Percentiles rank a stretch among this genome's conserved stretches.
These are phyloP conservation scores for Cucumis hystrix DNA, from an alignment of 306 rosid species.

Conservation along the genomic window DNA sequence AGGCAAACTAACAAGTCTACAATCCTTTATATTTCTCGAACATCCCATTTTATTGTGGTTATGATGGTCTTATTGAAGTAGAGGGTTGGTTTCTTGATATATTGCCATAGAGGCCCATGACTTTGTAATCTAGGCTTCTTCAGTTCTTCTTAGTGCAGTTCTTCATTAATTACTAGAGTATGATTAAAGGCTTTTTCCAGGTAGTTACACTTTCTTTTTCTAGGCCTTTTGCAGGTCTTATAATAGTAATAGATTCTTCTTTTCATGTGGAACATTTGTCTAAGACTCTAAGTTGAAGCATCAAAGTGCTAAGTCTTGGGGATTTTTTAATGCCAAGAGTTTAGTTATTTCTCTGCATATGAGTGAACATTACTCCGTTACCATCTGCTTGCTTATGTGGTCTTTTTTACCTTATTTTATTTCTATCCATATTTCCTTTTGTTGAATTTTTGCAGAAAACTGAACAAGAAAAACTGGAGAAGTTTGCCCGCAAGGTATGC, in stretches of 20 bases:
- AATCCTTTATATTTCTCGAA: neutral
- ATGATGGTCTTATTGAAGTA: neutral
- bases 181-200: neutral
- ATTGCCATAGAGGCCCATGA: neutral
- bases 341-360: neutral
- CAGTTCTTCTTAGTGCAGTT: neutral
- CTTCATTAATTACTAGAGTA: neutral
- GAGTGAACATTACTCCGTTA: neutral
- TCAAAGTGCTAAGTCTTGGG: neutral
- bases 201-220: neutral
- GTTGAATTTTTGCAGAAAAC: neutral
- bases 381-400: neutral
- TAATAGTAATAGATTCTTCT: no score
- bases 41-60: neutral
- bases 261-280: neutral
- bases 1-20: neutral
- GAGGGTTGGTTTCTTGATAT: neutral
- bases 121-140: neutral
- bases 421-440: neutral
- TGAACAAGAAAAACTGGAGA: constrained; percentile 6
- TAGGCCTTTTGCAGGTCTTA: neutral
- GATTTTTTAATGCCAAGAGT: neutral
- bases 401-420: neutral
- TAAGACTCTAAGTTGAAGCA: neutral
- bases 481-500: constrained; percentile 4